These are phyloP conservation scores for Gonium pectorale DNA, from an alignment of 139 green algal species.

Conservation along the genomic window DNA sequence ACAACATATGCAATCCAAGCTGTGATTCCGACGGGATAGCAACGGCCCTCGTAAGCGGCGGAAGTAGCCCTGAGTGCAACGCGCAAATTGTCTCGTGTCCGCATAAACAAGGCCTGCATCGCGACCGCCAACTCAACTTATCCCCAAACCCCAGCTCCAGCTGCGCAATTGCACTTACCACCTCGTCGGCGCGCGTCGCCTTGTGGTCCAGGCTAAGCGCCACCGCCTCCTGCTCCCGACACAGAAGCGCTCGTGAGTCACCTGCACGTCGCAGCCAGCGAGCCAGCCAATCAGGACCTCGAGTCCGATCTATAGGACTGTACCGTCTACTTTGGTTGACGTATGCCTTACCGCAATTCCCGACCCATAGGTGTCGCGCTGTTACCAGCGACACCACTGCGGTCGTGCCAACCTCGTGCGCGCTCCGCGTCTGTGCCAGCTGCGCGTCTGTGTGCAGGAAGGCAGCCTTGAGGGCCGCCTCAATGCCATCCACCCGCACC, in stretches of 20 bases:
- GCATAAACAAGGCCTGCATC: too few species aligned
- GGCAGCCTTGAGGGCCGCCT: conserved; percentile 31
- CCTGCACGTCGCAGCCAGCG: conserved; percentile 52
- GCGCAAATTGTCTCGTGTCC: too few species aligned
- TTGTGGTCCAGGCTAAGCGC: conserved; percentile 84
- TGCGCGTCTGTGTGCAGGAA: conserved; percentile 43
- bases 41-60: too few species aligned
- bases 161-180: too few species aligned
- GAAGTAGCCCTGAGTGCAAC: too few species aligned
- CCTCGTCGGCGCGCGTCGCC: conserved; percentile 76
- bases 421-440: conserved; percentile 26
- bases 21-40: too few species aligned
- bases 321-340: neutral
- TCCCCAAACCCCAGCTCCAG: too few species aligned
- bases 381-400: conserved; percentile 86
- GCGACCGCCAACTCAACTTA: too few species aligned
- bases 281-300: neutral
- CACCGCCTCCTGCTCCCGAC: conserved; percentile 63
- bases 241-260: conserved; percentile 87
- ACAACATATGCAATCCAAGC: neutral
- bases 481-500: conserved; percentile 25
- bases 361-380: conserved; percentile 77
- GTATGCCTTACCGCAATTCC: conserved; percentile 77
- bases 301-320: neutral
- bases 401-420: conserved; percentile 81